Evolutionary conservation across 345 rosid genomes (phyloP), one percentile per base, ranked within the genome.

Genomic region (Lepidium didymum): DNA sequence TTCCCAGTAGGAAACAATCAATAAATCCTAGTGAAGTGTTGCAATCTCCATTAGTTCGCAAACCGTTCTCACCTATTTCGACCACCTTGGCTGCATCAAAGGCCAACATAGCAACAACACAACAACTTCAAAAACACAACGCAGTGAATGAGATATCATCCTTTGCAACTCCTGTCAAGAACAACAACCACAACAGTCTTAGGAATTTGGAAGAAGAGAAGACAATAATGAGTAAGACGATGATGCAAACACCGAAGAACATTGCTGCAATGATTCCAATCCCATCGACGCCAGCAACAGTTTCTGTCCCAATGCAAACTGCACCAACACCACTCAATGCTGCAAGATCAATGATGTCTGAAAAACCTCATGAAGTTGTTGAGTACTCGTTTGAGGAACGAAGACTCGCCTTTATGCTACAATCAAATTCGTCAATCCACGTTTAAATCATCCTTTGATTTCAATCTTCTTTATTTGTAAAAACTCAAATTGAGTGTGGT

Each of bases 321-420:
- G 91, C 84, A 10, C 94, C 98, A 44, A 87, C 82, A 10, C 83
- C 82, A 15, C 36, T 56, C 50, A 61, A 35, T 8, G 61, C 68
- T 8, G 61, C 68, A 16, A 70, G 68, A 8, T 47, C 33, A 3
- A 29, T 75, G 15, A 65, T 82, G 27, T 70, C 55, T 42, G 54
- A 49, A 49, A 62, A 77, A 40, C 7, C 33, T 29, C 75, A 61
- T 50, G 80, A 81, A 37, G 86, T 76, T 41, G 76, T 82, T 9
- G 99, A 91, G 50, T 88, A 87, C 65, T 91, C 97, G 3, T 94
- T 91, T 9, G 96, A 94, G 79, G 99, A 94, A 81, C 77, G 81
- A 78, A 84, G 96, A 75, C 90, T 90, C 15, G 97, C 96, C 33
- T 87, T 83, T 60, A 66, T 84, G 75, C 75, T 84, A 74, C 85